Conservation (phyloP, 2,329 filamentous ascomycete species). For the Nemania diffusa region DNA sequence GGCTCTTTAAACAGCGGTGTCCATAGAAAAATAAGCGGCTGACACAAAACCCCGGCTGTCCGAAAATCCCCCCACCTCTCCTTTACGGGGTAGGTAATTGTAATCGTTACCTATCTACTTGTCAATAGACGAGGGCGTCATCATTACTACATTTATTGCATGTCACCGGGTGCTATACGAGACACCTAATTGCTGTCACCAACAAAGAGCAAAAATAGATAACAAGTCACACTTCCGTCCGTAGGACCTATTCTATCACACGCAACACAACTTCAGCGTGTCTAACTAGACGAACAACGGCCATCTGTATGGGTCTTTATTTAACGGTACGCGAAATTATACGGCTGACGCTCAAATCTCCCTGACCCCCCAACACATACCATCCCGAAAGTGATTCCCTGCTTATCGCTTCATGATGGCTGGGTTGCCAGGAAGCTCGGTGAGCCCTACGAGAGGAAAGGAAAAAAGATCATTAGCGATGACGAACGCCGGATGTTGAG, state of each 20-base stretch:
- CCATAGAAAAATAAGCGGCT: not conserved
- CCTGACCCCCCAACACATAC: too few species aligned
- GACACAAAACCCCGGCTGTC: not conserved
- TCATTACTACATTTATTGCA: too few species aligned
- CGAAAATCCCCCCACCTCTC: not conserved
- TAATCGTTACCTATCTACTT: not conserved
- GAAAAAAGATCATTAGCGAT: conserved; percentile 1
- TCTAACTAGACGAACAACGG: too few species aligned
- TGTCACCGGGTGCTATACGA: too few species aligned
- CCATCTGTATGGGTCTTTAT: too few species aligned
- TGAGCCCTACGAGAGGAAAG: conserved; percentile 36
- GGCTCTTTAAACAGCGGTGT: not conserved
- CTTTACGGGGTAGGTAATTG: not conserved
- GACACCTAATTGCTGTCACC: too few species aligned
- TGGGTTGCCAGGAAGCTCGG: conserved; percentile 40
- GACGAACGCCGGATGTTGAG: not conserved
- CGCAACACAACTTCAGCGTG: not conserved
- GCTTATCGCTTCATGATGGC: conserved; percentile 35
- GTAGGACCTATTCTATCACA: too few species aligned
- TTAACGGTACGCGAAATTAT: not conserved
- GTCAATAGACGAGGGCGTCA: too few species aligned
- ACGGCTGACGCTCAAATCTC: not conserved
- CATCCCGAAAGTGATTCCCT: not conserved
- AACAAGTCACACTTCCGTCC: too few species aligned
- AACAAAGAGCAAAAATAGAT: too few species aligned